Base-by-base conservation (phyloP, 2,329 filamentous ascomycete species). In the Talaromyces sp. region DNA sequence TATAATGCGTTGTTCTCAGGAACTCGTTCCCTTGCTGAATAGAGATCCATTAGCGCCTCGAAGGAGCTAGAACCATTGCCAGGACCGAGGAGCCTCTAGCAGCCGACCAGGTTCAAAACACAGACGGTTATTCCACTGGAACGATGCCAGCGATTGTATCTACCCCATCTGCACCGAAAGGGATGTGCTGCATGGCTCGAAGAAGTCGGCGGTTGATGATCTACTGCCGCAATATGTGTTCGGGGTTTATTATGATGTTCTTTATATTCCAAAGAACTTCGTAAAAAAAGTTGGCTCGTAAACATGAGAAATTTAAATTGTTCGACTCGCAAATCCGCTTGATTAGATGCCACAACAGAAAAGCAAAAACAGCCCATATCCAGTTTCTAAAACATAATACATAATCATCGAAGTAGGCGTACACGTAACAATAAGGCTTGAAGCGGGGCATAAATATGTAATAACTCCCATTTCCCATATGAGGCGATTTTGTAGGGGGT, bases 301-400 rank as follows among this genome's bases (percentile, higher is more conserved):
- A 28, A 28, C 3, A 28, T 28, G 6, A 14, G n/a, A 35, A 35
- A 28, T 31, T n/a, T 54, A 11, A 54, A 35, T 54, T 12, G 31
- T 21, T 1, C 12, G n/a, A 35, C 1, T 37, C 11, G 50, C 50
- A 35, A 54, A 23, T 37, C n/a, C 50, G 31, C 28, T 54, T 23
- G 31, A 23, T 54, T 54, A 54, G 50, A 54, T 54, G 50, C 31
- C 31, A 31, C 11, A 35, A 23, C 18, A 21, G 18, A 52, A 28
- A 52, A 35, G 48, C 48, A 33, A 14, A 37, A 54, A 37, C 31
- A 37, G 31, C 50, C 50, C 50, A 21, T 54, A 54, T 54, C 50
- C 50, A 54, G 50, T 37, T 37, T 54, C 28, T 54, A 54, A 52
- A 52, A 54, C 50, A 54, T 57, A 57, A 57, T 42, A 57, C 54